Conservation (phyloP, 805 yeast species). For the Candida yuanshanica region DNA sequence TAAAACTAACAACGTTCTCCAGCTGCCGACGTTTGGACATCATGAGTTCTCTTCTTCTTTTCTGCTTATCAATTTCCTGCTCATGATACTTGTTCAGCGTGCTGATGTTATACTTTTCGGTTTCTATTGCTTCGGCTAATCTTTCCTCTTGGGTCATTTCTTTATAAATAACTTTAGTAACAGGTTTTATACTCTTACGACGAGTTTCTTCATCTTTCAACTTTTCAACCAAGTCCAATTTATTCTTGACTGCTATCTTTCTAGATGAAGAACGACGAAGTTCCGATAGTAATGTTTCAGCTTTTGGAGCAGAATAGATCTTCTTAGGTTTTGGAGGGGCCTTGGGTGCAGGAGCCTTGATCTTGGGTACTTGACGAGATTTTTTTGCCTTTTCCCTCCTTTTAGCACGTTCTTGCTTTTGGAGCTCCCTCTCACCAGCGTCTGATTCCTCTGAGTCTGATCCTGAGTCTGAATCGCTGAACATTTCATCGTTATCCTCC, state of each 20-base stretch:
- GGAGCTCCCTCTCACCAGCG: conserved; percentile 62
- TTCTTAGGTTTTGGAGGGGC: conserved; percentile 26
- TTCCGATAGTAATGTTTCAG: conserved; percentile 46
- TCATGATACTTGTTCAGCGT: conserved; percentile 76
- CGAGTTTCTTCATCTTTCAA: conserved; percentile 64
- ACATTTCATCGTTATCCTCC: conserved; percentile 39
- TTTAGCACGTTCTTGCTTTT: conserved; percentile 35
- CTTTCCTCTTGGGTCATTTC: conserved; percentile 42
- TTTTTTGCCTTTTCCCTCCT: conserved; percentile 26
- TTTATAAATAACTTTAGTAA: conserved; percentile 33
- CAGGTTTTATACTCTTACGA: conserved; percentile 39
- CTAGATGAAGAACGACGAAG: conserved; percentile 73
- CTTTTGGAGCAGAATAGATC: conserved; percentile 33
- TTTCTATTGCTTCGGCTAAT: conserved; percentile 73
- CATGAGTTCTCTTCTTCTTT: conserved; percentile 67
- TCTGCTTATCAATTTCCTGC: conserved; percentile 77
- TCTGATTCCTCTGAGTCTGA: conserved; percentile 52
- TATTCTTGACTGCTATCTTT: conserved; percentile 69
- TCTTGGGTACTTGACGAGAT: conserved; percentile 27
- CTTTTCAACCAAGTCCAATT: conserved; percentile 68
- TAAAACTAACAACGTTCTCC: conserved; percentile 50
- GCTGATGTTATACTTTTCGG: conserved; percentile 69
- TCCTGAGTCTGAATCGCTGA: conserved; percentile 48
- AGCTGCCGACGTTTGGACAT: conserved; percentile 59
- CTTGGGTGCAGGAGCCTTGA: conserved; percentile 26